These are phyloP conservation scores for Wallacemonas rigidus DNA, from an alignment of 208 protist genomes.

Conservation along the genomic window DNA sequence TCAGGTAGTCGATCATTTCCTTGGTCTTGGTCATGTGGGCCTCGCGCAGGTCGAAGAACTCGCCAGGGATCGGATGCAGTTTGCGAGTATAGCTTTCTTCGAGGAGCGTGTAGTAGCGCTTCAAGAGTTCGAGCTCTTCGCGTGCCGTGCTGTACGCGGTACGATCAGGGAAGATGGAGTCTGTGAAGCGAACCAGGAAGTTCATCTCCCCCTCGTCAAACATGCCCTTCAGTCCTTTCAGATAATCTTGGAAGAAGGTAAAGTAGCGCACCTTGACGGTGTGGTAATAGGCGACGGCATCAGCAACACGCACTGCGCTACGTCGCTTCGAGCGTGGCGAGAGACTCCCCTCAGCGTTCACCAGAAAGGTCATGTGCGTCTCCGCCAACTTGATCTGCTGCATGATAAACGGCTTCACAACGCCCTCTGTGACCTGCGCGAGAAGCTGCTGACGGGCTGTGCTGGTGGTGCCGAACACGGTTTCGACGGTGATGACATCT, in stretches of 20 bases:
- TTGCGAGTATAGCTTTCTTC: constrained; percentile 81
- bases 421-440: constrained; percentile 67
- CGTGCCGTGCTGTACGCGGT: constrained; percentile 37
- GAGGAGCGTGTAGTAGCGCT: constrained; percentile 67
- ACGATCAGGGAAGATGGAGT: constrained; percentile 66
- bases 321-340: constrained; percentile 71
- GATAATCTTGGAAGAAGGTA: constrained; percentile 65
- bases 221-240: constrained; percentile 51
- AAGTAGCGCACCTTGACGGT: constrained; percentile 66
- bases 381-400: constrained; percentile 84
- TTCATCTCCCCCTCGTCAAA: constrained; percentile 65
- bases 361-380: constrained; percentile 49
- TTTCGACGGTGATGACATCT: constrained; percentile 81
- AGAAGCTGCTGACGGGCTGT: constrained; percentile 83
- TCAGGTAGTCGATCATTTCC: constrained; percentile 62
- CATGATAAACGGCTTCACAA: constrained; percentile 76
- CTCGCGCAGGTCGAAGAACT: constrained; percentile 78
- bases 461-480: constrained; percentile 76
- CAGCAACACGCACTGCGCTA: constrained; percentile 51
- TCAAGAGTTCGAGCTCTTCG: constrained; percentile 63
- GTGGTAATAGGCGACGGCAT: constrained; percentile 81
- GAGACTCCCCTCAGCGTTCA: constrained; percentile 54
- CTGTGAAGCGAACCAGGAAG: constrained; percentile 59
- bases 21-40: constrained; percentile 86
- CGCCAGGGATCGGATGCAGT: constrained; percentile 68